Evolutionary conservation across 352 stramenopile genomes (phyloP).

Genomic region (Phytopythium vexans): DNA sequence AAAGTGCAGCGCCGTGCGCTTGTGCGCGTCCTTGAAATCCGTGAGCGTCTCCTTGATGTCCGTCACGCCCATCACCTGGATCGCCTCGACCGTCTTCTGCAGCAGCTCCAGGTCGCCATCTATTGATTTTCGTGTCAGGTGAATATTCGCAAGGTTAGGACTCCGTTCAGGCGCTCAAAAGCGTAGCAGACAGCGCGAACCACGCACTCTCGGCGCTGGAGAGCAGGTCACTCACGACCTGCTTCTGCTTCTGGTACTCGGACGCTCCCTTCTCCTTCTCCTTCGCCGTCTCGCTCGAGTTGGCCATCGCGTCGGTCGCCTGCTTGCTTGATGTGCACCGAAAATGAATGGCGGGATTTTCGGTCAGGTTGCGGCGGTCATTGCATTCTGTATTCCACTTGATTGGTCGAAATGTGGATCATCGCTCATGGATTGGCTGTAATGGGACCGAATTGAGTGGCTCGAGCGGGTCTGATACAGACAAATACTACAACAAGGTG

Average conservation of each 20-base stretch:
- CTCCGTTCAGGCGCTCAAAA: background rate
- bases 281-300: constrained; percentile 20
- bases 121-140: constrained; percentile 11
- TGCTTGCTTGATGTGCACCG: background rate
- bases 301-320: constrained; percentile 18
- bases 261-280: constrained; percentile 58
- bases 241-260: constrained; percentile 77
- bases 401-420: too few species aligned
- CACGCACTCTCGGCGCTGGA: constrained; percentile 67
- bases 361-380: too few species aligned
- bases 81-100: constrained; percentile 53
- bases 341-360: too few species aligned
- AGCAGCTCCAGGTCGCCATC: constrained; percentile 71
- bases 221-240: constrained; percentile 71
- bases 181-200: background rate
- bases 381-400: too few species aligned
- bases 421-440: too few species aligned
- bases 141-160: background rate
- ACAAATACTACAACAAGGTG: too few species aligned
- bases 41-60: constrained; percentile 56
- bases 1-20: constrained; percentile 80
- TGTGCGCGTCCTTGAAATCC: constrained; percentile 82
- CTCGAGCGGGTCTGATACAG: too few species aligned
- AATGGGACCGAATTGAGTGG: too few species aligned
- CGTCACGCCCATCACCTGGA: constrained; percentile 58